Base-by-base conservation (phyloP, 2,329 filamentous ascomycete genomes). In the Claviceps capensis region DNA sequence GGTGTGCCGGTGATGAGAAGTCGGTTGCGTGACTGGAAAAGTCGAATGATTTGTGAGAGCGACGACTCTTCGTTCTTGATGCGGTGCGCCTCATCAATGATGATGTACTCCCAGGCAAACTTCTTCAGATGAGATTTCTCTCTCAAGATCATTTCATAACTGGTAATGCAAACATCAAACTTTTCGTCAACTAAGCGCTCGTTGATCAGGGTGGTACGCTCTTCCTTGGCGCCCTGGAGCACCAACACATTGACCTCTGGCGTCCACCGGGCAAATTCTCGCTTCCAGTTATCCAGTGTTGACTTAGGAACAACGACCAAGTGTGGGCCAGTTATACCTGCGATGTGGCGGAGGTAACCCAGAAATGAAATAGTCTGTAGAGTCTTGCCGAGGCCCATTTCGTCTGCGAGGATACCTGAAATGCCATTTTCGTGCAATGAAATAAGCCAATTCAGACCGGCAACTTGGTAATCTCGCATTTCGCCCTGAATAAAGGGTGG, bases 51-150 rank as follows among this genome's bases (percentile, higher is more conserved):
- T 63, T 97, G 91, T 3, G 93, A 90, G 3, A 98, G 76, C 0
- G 93, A 96, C 0, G 93, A 98, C 67, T 97, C 89, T 65, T 98
- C 93, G 69, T 98, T 98, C 75, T 98, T 98, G 78, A 98, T 98
- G 55, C 93, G 88, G 68, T 98, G 93, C 2, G 93, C 81, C 60
- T 98, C 93, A 62, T 98, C 93, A 57, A 98, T 95, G 60, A 98
- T 95, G 68, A 98, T 98, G 69, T 98, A 98, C 67, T 98, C 91
- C 93, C 93, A 98, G 0, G 93, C 90, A 66, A 98, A 95, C 68
- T 97, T 97, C 72, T 93, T 95, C 59, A 98, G 69, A 60, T 95
- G 88, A 1, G 86, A 76, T 72, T 98, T 97, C 65, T 98, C 93
- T 53, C 93, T 82, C 13, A 98, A 76, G 54, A 98, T 89, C 91